Percentiles rank a stretch among this genome's conserved stretches.
These are phyloP conservation scores for Lodderomyces margitis DNA, from an alignment of 1,139 yeast genomes.

Conservation along the genomic window DNA sequence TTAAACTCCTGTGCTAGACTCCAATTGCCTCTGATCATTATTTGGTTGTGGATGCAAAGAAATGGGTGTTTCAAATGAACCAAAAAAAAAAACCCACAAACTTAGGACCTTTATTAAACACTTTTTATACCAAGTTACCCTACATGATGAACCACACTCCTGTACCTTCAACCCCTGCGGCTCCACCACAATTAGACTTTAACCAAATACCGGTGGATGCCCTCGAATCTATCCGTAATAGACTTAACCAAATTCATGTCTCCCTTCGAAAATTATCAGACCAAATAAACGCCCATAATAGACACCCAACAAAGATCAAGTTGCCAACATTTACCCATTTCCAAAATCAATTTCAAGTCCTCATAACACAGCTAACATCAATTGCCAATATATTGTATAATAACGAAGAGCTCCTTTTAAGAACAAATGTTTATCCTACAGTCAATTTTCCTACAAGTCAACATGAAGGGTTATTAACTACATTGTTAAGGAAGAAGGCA, in stretches of 20 bases:
- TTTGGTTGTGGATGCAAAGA: not conserved
- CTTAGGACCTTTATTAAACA: not conserved
- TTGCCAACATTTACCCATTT: slow-evolving; percentile 43
- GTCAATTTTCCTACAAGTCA: slow-evolving; percentile 82
- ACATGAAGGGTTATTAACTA: slow-evolving; percentile 77
- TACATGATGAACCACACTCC: slow-evolving; percentile 16
- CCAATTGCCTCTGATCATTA: slow-evolving; percentile 47
- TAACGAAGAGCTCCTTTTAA: slow-evolving; percentile 56
- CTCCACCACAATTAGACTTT: slow-evolving; percentile 18
- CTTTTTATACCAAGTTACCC: not conserved
- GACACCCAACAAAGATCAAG: slow-evolving; percentile 38
- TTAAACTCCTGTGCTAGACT: slow-evolving; percentile 43
- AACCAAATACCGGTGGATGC: slow-evolving; percentile 38
- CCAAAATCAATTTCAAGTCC: slow-evolving; percentile 81
- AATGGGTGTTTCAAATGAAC: not conserved
- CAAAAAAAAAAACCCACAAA: slow-evolving; percentile 1
- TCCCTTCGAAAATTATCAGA: slow-evolving; percentile 45
- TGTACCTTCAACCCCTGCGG: slow-evolving; percentile 10
- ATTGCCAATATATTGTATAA: slow-evolving; percentile 65
- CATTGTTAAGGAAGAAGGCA: slow-evolving; percentile 80
- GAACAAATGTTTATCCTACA: slow-evolving; percentile 78
- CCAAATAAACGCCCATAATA: slow-evolving; percentile 39
- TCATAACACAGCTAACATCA: slow-evolving; percentile 76
- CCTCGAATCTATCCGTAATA: slow-evolving; percentile 42
- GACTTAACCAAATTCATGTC: slow-evolving; percentile 44